Evolutionary conservation across 306 rosid genomes (phyloP).

Genomic region (Castanospermum australe): DNA sequence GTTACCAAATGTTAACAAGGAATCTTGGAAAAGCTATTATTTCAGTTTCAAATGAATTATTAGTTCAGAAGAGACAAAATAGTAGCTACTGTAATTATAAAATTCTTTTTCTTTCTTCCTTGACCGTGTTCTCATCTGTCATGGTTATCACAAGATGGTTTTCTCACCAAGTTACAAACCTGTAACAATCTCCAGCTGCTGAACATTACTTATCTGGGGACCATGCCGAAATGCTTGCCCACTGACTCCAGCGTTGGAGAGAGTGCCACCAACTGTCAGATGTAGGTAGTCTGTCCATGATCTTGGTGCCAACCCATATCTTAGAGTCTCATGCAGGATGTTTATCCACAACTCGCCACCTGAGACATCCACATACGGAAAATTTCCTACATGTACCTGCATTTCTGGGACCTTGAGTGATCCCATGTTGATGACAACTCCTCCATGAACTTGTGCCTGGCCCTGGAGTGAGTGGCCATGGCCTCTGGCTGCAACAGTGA

Average conservation of each 20-base stretch:
- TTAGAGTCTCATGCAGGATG: slow-evolving; percentile 79
- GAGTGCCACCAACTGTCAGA: slow-evolving; percentile 94
- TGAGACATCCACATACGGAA: slow-evolving; percentile 69
- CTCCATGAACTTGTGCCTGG: slow-evolving; percentile 78
- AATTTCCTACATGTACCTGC: slow-evolving; percentile 50
- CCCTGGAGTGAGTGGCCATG: slow-evolving; percentile 98
- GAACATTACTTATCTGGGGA: slow-evolving; percentile 96
- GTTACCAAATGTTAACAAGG: slow-evolving; percentile 8
- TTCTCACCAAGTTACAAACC: slow-evolving; percentile 48
- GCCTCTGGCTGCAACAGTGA: slow-evolving; percentile 89
- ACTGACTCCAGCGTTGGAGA: slow-evolving; percentile 93
- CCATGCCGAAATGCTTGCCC: slow-evolving; percentile 96
- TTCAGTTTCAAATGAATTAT: not conserved
- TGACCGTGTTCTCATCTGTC: not conserved
- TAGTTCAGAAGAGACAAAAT: slow-evolving; percentile 17
- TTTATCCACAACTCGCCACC: slow-evolving; percentile 96
- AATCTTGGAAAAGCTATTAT: slow-evolving; percentile 14
- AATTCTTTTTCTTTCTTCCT: not conserved
- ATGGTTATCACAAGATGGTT: not conserved
- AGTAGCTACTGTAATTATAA: not conserved
- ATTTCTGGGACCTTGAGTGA: slow-evolving; percentile 57
- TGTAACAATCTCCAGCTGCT: slow-evolving; percentile 90
- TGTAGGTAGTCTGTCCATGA: slow-evolving; percentile 97
- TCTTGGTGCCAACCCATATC: slow-evolving; percentile 81
- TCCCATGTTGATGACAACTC: slow-evolving; percentile 88